A percentile compares a stretch with the other conserved stretches of the same genome.
phyloP scores from a whole-genome alignment of 306 rosid genomes.

The Astragalus glycyphyllos region DNA sequence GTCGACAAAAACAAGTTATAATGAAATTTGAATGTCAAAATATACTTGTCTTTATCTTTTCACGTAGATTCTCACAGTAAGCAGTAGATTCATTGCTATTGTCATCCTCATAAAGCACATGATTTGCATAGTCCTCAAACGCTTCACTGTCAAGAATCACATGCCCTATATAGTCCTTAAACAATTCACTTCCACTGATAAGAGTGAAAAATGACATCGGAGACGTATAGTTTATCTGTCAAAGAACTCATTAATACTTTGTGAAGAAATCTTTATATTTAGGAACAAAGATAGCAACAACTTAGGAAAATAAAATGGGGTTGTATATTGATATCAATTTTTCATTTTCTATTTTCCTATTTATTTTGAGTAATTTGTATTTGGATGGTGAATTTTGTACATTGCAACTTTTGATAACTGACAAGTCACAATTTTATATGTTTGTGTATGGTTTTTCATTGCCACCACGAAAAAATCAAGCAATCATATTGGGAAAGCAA shows the following conservation, averaged over 20 bases:
- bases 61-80: constrained; percentile 67
- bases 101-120: too few relatives aligned
- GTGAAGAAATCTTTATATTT: constrained; percentile 10
- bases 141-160: constrained; percentile 88
- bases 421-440: background rate
- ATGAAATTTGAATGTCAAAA: constrained; percentile 20
- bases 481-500: background rate
- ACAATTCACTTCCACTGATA: constrained; percentile 86
- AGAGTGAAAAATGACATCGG: constrained; percentile 81
- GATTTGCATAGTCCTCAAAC: constrained; percentile 91
- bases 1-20: too few relatives aligned
- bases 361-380: constrained; percentile 7
- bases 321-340: background rate
- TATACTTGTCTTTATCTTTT: constrained; percentile 69
- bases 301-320: background rate
- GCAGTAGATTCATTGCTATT: constrained; percentile 69
- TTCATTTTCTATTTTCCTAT: background rate
- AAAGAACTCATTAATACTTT: constrained; percentile 37
- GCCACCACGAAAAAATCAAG: too few relatives aligned
- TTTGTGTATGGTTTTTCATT: background rate
- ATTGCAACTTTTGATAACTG: background rate
- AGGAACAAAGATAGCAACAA: background rate
- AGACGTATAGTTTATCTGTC: constrained; percentile 92
- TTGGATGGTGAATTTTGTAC: background rate
- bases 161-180: too few relatives aligned